Evolutionary conservation across 1,284 basidiomycete species (phyloP).

Genomic region (Hemileia vastatrix): DNA sequence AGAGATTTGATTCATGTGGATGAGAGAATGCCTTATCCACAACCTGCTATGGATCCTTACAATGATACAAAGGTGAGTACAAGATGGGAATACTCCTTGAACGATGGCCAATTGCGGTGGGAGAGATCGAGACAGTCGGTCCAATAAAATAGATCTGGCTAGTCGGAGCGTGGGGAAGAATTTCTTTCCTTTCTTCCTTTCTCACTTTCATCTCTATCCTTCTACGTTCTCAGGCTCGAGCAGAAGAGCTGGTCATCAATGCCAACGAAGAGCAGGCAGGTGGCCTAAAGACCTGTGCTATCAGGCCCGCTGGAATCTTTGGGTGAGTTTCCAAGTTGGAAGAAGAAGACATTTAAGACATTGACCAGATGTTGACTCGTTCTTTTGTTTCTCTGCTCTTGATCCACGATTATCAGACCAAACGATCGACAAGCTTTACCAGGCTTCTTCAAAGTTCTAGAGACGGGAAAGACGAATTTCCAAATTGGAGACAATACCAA

Average conservation of each 20-base stretch:
- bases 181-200: background rate
- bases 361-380: background rate
- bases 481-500: constrained; percentile 92
- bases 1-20: constrained; percentile 67
- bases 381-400: background rate
- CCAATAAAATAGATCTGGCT: background rate
- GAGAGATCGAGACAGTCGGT: background rate
- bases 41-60: constrained; percentile 75
- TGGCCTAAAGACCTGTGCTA: constrained; percentile 74
- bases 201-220: background rate
- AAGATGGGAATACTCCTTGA: background rate
- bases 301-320: constrained; percentile 90
- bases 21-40: constrained; percentile 71
- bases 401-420: constrained; percentile 51
- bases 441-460: constrained; percentile 70
- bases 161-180: background rate
- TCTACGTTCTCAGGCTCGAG: constrained; percentile 53
- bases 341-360: background rate
- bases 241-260: constrained; percentile 69
- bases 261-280: constrained; percentile 69
- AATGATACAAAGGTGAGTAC: constrained; percentile 70
- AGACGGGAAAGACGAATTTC: constrained; percentile 74
- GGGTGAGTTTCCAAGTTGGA: constrained; percentile 53
- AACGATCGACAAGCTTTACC: constrained; percentile 81
- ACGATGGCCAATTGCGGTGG: too few species aligned